phyloP scores from a whole-genome alignment of 345 rosid species.

The Sisymbrium altissimum region DNA sequence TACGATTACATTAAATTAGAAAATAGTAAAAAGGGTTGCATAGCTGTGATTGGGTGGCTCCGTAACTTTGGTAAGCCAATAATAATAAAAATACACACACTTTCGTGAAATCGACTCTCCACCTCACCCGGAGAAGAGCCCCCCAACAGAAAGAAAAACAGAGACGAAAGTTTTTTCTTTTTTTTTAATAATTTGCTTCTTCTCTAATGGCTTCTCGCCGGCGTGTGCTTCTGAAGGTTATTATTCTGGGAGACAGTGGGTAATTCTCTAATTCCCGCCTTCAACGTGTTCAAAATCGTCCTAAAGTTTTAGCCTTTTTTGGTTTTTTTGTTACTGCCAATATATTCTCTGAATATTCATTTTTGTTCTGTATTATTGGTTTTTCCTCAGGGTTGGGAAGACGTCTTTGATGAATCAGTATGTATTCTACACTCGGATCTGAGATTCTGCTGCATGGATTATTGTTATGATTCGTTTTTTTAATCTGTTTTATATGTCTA shows the following conservation, averaged over 20 bases:
- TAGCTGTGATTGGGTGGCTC: constrained; percentile 8
- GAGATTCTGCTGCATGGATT: not conserved
- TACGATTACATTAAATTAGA: too few relatives aligned
- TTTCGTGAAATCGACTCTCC: not conserved
- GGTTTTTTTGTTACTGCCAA: not conserved
- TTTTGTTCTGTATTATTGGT: not conserved
- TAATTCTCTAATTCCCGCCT: constrained; percentile 1
- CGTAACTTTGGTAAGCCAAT: not conserved
- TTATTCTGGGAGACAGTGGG: constrained; percentile 93
- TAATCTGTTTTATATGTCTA: not conserved
- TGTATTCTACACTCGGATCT: constrained; percentile 21
- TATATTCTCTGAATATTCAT: not conserved
- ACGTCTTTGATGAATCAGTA: constrained; percentile 95
- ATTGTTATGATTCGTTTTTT: not conserved
- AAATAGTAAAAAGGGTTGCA: not conserved
- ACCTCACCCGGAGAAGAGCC: not conserved
- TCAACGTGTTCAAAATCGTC: not conserved
- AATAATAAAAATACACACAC: not conserved
- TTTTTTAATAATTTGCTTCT: not conserved
- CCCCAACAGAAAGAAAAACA: not conserved
- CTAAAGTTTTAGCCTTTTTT: not conserved
- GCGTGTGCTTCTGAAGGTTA: constrained; percentile 78
- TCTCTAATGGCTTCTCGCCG: constrained; percentile 70
- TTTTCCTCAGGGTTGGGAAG: constrained; percentile 66
- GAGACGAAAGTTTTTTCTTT: not conserved